phyloP scores from a whole-genome alignment of 2,329 filamentous ascomycete genomes.

The Fusarium marasasianum region DNA sequence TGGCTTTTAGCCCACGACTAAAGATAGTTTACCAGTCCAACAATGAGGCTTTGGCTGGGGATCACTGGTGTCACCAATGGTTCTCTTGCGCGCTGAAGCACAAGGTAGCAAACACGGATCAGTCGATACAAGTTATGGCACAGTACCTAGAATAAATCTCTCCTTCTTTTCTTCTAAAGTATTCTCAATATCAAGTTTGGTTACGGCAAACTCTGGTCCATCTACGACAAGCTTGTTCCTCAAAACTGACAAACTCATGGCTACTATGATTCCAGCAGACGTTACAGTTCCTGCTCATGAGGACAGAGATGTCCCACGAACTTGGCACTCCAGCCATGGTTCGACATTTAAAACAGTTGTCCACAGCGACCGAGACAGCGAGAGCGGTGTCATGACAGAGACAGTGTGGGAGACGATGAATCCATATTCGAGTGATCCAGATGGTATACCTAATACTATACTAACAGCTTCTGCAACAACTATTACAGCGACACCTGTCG shows the following conservation, averaged over 20 bases:
- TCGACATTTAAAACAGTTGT: slow-evolving; percentile 12
- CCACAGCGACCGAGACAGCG: not conserved
- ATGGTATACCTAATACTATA: not conserved
- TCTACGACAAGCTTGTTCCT: slow-evolving; percentile 1
- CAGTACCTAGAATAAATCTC: slow-evolving; percentile 17
- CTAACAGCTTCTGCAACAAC: not conserved
- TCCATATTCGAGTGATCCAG: slow-evolving; percentile 4
- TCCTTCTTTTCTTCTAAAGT: slow-evolving; percentile 2
- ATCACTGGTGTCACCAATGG: slow-evolving; percentile 29
- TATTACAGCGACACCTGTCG: not conserved
- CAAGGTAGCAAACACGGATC: slow-evolving; percentile 36
- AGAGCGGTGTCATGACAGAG: not conserved
- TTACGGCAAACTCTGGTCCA: slow-evolving; percentile 4
- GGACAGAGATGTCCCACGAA: slow-evolving; percentile 12
- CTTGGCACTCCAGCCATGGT: slow-evolving; percentile 4
- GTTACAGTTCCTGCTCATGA: not conserved
- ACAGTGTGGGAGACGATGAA: slow-evolving; percentile 28
- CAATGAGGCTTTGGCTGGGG: slow-evolving; percentile 29
- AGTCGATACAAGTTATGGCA: slow-evolving; percentile 2
- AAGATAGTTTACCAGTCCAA: slow-evolving; percentile 28
- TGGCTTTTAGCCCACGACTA: slow-evolving; percentile 18
- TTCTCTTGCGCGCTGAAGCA: slow-evolving; percentile 28
- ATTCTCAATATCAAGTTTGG: slow-evolving; percentile 4
- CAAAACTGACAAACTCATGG: slow-evolving; percentile 28
- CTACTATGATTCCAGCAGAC: slow-evolving; percentile 13